A percentile compares a stretch with the other conserved stretches of the same genome.
phyloP scores from a whole-genome alignment of 495 filamentous ascomycete species.

The Penicillium soppii region DNA sequence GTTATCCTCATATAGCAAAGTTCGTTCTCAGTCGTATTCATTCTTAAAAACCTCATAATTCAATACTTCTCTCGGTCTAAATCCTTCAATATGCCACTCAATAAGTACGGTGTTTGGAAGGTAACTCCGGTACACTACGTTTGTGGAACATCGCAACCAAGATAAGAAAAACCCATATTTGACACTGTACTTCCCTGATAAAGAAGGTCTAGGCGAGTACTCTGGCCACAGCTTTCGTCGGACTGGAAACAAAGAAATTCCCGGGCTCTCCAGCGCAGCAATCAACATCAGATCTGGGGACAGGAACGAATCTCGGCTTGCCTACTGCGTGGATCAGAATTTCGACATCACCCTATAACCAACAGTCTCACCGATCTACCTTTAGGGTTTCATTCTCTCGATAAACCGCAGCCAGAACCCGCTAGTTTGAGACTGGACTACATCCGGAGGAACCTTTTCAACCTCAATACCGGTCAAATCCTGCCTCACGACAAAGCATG shows the following conservation, averaged over 20 bases:
- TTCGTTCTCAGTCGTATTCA: too few species aligned
- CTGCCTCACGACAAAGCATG: conserved; percentile 24
- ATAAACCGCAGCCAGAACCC: neutral
- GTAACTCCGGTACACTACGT: conserved; percentile 5
- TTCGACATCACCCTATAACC: conserved; percentile 21
- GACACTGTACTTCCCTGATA: conserved; percentile 15
- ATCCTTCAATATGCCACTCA: neutral
- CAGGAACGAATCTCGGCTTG: conserved; percentile 21
- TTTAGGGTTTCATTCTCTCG: conserved; percentile 16
- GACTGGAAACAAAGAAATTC: conserved; percentile 2
- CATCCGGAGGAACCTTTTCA: conserved; percentile 27
- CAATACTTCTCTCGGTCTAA: too few species aligned
- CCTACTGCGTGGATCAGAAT: conserved; percentile 24
- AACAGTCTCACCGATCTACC: conserved; percentile 16
- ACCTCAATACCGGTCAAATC: conserved; percentile 19
- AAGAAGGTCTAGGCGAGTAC: neutral
- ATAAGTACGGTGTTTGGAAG: conserved; percentile 22
- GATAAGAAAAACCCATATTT: conserved; percentile 15
- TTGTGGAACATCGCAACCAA: conserved; percentile 9
- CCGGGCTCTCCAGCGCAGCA: conserved; percentile 19
- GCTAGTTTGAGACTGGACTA: conserved; percentile 26
- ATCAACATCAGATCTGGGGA: conserved; percentile 31
- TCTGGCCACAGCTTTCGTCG: neutral
- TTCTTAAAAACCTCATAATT: too few species aligned
- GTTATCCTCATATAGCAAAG: too few species aligned